Percentiles rank a stretch among this genome's conserved stretches.
These are phyloP conservation scores for Chlamydomonas eustigma DNA, from an alignment of 139 green algal genomes.

Conservation along the genomic window DNA sequence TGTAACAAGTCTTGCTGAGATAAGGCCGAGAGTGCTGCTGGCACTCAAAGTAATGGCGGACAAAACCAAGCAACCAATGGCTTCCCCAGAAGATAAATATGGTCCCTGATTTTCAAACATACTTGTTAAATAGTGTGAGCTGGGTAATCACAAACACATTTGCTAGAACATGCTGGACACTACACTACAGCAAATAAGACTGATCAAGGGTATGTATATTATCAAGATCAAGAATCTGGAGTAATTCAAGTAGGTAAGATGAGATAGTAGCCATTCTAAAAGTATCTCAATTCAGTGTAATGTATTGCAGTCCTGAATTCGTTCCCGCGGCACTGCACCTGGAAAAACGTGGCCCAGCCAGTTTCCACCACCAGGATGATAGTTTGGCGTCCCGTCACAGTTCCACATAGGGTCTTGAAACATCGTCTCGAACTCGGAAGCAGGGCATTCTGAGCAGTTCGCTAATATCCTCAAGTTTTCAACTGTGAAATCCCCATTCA, in stretches of 20 bases:
- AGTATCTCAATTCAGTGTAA: too few species aligned
- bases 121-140: too few species aligned
- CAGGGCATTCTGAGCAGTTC: not conserved
- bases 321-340: too few species aligned
- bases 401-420: not conserved
- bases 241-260: too few species aligned
- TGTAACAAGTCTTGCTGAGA: not conserved
- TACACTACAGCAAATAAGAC: too few species aligned
- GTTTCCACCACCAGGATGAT: not conserved
- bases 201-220: too few species aligned
- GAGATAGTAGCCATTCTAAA: too few species aligned
- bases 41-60: conserved; percentile 2
- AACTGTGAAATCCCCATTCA: not conserved
- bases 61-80: not conserved
- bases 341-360: not conserved
- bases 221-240: too few species aligned
- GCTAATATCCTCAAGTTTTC: not conserved
- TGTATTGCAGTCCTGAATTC: too few species aligned
- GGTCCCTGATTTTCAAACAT: too few species aligned
- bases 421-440: not conserved
- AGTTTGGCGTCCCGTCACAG: not conserved
- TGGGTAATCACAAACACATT: too few species aligned
- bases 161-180: too few species aligned
- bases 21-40: not conserved
- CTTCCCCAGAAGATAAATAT: not conserved